Evolutionary conservation across 192 early-diverging fungal species (phyloP).

Genomic region (Coemansia sp.): DNA sequence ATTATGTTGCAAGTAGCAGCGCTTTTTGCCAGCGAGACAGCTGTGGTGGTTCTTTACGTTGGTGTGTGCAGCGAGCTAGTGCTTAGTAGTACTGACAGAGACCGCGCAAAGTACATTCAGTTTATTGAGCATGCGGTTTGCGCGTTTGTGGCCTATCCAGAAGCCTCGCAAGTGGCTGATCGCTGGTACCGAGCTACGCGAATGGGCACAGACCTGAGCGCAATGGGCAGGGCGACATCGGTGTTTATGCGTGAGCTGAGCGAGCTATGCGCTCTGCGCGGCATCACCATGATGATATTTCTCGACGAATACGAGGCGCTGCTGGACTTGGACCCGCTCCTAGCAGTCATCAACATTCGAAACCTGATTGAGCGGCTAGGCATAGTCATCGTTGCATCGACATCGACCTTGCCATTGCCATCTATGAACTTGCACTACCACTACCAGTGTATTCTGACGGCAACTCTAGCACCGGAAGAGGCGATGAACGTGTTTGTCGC

Average conservation of each 20-base stretch:
- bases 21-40: constrained; percentile 19
- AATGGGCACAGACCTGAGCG: constrained; percentile 1
- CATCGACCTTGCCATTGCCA: not conserved
- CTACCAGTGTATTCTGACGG: constrained; percentile 11
- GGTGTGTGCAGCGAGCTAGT: constrained; percentile 16
- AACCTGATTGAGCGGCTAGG: constrained; percentile 6
- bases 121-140: constrained; percentile 29
- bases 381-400: constrained; percentile 1
- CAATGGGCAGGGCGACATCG: constrained; percentile 11
- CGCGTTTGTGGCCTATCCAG: constrained; percentile 7
- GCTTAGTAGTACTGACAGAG: not conserved
- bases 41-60: constrained; percentile 20
- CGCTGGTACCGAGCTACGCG: constrained; percentile 20
- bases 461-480: constrained; percentile 1
- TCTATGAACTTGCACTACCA: not conserved
- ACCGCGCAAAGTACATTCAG: constrained; percentile 10
- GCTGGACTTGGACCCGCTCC: not conserved
- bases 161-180: constrained; percentile 2
- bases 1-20: constrained; percentile 26
- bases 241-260: constrained; percentile 5
- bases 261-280: not conserved
- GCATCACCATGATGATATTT: constrained; percentile 11
- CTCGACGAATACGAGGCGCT: constrained; percentile 28
- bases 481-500: constrained; percentile 19
- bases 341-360: not conserved